Percentiles rank a stretch among this genome's conserved stretches.
phyloP scores from a whole-genome alignment of 345 rosid species.

The Lumnitzera littorea region DNA sequence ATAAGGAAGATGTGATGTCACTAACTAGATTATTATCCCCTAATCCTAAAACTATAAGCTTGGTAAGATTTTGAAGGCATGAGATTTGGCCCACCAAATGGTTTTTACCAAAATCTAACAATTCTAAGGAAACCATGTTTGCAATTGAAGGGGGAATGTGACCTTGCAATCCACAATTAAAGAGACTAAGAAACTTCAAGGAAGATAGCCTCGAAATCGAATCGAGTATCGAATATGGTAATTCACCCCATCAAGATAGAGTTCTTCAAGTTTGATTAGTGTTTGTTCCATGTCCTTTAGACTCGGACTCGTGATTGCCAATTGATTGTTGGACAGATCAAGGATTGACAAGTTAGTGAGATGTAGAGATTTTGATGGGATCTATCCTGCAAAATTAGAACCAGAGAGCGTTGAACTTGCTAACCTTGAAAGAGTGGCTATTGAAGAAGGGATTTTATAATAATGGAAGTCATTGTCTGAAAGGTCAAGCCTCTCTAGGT shows the following conservation, averaged over 20 bases:
- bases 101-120: fast-evolving
- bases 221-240: too few relatives aligned
- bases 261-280: too few relatives aligned
- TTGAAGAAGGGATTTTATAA: constrained; percentile 8
- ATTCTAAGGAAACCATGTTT: neutral
- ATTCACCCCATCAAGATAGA: too few relatives aligned
- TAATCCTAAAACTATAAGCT: neutral
- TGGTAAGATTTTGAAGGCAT: neutral
- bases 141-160: neutral
- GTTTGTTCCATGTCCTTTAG: too few relatives aligned
- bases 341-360: constrained; percentile 2
- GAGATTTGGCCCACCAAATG: constrained; percentile 1
- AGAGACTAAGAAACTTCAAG: neutral
- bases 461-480: constrained; percentile 10
- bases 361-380: constrained; percentile 6
- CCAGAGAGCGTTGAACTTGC: constrained; percentile 7
- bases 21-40: neutral
- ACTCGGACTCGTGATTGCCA: neutral
- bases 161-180: neutral
- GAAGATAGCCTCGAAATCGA: neutral
- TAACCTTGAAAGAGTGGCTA: constrained; percentile 1
- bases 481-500: constrained; percentile 13
- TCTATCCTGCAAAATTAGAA: neutral
- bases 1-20: constrained; percentile 4
- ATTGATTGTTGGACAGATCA: neutral